Evolutionary conservation across 140 eudicot genomes (phyloP), one percentile per base, ranked within the genome.

Genomic region (Erigeron philadelphicus): DNA sequence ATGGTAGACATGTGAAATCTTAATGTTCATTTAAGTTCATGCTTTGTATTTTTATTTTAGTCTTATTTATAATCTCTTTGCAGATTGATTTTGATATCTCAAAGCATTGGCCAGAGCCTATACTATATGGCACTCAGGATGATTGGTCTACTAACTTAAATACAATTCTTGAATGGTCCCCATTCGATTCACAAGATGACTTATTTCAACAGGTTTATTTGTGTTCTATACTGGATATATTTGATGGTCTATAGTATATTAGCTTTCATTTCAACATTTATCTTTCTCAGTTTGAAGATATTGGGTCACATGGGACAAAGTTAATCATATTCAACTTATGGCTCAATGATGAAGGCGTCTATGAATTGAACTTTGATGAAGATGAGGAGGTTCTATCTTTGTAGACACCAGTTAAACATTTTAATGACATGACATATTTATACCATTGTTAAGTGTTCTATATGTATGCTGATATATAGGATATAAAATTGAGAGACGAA

Each of bases 331-430:
- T 65, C 79, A 92, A 92, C 89, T 79, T 92, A 66, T 92, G 98
- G 96, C 84, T 92, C 67, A 88, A 92, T 74, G 98, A 92, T 69
- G 98, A 92, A 84, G 98, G 98, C 74, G 78, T 92, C 49, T 92
- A 74, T 45, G 98, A 92, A 72, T 71, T 92, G 74, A 92, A 81
- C 70, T 92, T 88, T 60, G 98, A 92, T 67, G 96, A 88, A 64
- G 98, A 92, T 58, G 86, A 88, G 9, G 92, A 88, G 98, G 98
- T 88, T 62, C 55, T 38, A 44, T 52, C 18, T 49, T 59, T 9
- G 31, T 47, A 59, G 16, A 59, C 45, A 59, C 45, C 19, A 23
- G 43, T 70, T 44, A 45, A 41, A 23, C 66, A 7, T 50, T 23
- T 50, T n/a, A 45, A 61, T 50, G 25, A n/a, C 50, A 50, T 23